phyloP scores from a whole-genome alignment of 768 basidiomycete species.

The Russula lepida region DNA sequence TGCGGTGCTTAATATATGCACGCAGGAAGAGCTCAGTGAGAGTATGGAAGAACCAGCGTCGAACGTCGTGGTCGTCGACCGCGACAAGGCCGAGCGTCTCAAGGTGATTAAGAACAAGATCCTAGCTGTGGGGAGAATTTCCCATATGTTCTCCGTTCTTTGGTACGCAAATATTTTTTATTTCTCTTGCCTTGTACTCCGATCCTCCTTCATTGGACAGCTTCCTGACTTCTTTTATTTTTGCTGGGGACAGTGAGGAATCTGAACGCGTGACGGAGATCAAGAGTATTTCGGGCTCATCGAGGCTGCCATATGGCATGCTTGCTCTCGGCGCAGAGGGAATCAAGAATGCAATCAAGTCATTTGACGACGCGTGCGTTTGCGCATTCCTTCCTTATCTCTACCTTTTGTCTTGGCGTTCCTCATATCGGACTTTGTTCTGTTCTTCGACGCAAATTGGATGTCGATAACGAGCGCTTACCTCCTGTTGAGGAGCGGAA shows the following conservation, averaged over 20 bases:
- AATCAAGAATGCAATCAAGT: slow-evolving; percentile 88
- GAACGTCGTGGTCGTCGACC: slow-evolving; percentile 16
- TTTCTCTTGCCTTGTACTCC: too few species aligned
- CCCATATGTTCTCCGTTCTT: slow-evolving; percentile 88
- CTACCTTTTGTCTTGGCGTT: neutral
- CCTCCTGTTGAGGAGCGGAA: slow-evolving; percentile 50
- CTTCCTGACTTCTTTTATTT: neutral
- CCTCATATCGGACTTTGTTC: neutral
- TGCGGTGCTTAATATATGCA: slow-evolving; percentile 93
- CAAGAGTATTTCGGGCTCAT: slow-evolving; percentile 79
- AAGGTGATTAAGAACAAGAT: too few species aligned
- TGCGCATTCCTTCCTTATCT: neutral
- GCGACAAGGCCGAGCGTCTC: slow-evolving; percentile 65
- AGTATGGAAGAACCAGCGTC: slow-evolving; percentile 30
- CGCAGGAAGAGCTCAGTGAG: slow-evolving; percentile 94
- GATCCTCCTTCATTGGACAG: neutral
- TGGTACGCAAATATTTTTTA: slow-evolving; percentile 55
- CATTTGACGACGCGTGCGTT: slow-evolving; percentile 95
- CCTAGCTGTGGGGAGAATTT: slow-evolving; percentile 94
- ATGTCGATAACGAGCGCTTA: slow-evolving; percentile 96
- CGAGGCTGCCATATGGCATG: slow-evolving; percentile 72
- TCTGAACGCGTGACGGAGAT: slow-evolving; percentile 96
- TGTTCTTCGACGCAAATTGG: slow-evolving; percentile 74
- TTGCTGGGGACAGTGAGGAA: slow-evolving; percentile 61
- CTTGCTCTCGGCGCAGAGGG: slow-evolving; percentile 87